Conservation (phyloP, 2,329 filamentous ascomycete genomes). For the Juglanconis juglandina region DNA sequence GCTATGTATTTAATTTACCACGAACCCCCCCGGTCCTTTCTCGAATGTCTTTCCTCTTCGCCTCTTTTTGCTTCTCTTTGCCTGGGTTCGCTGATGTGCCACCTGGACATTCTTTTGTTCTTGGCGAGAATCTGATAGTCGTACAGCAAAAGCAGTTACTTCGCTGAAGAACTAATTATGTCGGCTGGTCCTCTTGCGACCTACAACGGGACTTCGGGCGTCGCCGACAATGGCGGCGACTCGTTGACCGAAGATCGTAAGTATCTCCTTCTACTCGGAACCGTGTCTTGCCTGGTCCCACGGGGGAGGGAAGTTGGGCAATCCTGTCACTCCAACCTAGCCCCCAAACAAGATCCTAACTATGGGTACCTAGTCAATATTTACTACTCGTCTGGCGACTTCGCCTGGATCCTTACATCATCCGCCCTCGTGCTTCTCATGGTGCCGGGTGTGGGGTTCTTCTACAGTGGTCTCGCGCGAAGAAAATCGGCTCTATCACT, state of each 20-base stretch:
- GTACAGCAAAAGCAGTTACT: background rate
- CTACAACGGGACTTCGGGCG: conserved; percentile 50
- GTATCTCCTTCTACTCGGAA: conserved; percentile 84
- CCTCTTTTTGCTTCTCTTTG: background rate
- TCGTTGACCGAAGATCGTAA: conserved; percentile 70
- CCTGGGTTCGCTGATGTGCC: background rate
- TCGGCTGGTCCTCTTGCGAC: conserved; percentile 30
- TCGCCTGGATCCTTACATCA: conserved; percentile 75
- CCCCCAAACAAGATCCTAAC: conserved; percentile 18
- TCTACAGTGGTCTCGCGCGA: conserved; percentile 86
- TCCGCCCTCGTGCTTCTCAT: conserved; percentile 83
- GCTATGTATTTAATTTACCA: background rate
- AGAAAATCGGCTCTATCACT: conserved; percentile 85
- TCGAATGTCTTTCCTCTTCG: background rate
- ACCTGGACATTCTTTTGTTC: background rate
- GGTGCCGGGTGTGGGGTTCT: conserved; percentile 92
- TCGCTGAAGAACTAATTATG: conserved; percentile 24
- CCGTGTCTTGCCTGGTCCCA: background rate
- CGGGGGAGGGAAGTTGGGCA: too few species aligned
- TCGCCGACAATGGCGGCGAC: conserved; percentile 47
- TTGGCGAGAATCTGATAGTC: too few species aligned
- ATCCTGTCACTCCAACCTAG: conserved; percentile 23
- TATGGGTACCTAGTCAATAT: conserved; percentile 30
- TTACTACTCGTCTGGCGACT: conserved; percentile 60
- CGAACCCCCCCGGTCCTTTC: background rate